Conservation (phyloP, 495 filamentous ascomycete species). For the Apiosordaria backusii region DNA sequence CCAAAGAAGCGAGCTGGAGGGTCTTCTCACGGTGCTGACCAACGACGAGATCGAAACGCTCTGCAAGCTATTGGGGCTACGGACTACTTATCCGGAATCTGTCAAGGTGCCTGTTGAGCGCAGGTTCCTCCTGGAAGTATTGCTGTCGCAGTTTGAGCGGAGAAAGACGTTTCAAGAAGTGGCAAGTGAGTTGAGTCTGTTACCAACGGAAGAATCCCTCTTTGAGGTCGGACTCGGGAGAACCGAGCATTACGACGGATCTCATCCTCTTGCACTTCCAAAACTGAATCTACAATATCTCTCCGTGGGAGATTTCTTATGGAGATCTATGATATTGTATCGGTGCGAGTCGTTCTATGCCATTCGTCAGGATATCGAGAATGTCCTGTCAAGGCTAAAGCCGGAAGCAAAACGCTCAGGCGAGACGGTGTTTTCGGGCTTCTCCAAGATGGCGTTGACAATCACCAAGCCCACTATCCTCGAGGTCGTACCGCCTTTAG, state of each 20-base stretch:
- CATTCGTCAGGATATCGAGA: slow-evolving; percentile 86
- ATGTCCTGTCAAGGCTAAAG: slow-evolving; percentile 70
- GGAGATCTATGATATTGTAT: slow-evolving; percentile 85
- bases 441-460: slow-evolving; percentile 86
- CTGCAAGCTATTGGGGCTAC: slow-evolving; percentile 66
- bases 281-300: slow-evolving; percentile 96
- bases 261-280: slow-evolving; percentile 82
- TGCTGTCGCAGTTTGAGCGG: slow-evolving; percentile 75
- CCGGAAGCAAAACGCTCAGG: slow-evolving; percentile 62
- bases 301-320: slow-evolving; percentile 91
- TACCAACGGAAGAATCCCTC: slow-evolving; percentile 81
- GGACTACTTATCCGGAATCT: slow-evolving; percentile 73
- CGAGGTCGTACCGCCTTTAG: slow-evolving; percentile 77
- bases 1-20: slow-evolving; percentile 70
- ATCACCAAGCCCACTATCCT: slow-evolving; percentile 85
- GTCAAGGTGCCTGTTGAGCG: slow-evolving; percentile 60
- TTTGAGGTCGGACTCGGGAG: slow-evolving; percentile 81
- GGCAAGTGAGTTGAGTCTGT: slow-evolving; percentile 62
- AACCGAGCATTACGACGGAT: slow-evolving; percentile 86
- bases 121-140: slow-evolving; percentile 67
- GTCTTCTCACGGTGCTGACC: slow-evolving; percentile 66
- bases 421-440: slow-evolving; percentile 72
- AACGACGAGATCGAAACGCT: slow-evolving; percentile 71
- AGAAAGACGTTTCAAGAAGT: slow-evolving; percentile 80
- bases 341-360: slow-evolving; percentile 92